Evolutionary conservation across 75 land plant species (phyloP).

Genomic region (Cupressus sempervirens): DNA sequence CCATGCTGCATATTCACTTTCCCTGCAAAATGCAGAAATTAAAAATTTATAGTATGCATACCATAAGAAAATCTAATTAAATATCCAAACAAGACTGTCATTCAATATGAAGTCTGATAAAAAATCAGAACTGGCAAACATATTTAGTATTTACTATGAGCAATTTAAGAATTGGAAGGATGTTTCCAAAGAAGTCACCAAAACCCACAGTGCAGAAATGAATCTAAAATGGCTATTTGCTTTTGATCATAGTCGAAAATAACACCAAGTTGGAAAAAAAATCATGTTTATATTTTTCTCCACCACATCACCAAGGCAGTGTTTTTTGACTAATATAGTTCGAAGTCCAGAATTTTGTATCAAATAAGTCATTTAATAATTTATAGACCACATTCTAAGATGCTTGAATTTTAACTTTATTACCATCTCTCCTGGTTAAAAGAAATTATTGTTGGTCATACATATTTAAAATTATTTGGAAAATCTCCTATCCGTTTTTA

Average conservation of each 20-base stretch:
- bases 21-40: conserved; percentile 42
- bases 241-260: not conserved
- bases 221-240: not conserved
- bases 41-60: not conserved
- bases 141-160: not conserved
- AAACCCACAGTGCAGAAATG: not conserved
- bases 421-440: no score
- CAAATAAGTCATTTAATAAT: no score
- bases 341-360: no score
- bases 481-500: no score
- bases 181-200: not conserved
- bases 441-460: no score
- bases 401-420: no score
- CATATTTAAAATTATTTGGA: no score
- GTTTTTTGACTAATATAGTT: no score
- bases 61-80: not conserved
- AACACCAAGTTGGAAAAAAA: not conserved
- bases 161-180: not conserved
- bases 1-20: conserved; percentile 99
- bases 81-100: not conserved
- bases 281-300: no score
- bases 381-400: no score
- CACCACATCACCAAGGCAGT: no score
- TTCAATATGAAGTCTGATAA: not conserved
- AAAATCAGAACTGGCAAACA: not conserved